phyloP scores from a whole-genome alignment of 164 flowering plant genomes.

The Litsea cubeba region DNA sequence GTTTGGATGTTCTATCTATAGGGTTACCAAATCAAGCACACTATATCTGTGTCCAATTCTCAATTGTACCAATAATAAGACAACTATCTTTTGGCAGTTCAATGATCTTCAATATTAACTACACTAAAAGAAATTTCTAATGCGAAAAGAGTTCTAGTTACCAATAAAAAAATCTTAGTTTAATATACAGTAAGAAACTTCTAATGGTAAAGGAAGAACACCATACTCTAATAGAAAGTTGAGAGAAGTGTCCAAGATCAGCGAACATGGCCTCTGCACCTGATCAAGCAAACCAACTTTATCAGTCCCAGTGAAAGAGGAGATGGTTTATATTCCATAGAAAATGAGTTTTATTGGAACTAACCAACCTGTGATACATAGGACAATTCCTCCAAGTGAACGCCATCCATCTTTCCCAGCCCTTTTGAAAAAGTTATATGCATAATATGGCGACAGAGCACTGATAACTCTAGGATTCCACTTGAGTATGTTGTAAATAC shows the following conservation, averaged over 20 bases:
- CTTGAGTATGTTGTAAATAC: constrained; percentile 52
- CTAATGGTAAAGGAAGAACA: background rate
- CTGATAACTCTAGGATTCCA: constrained; percentile 41
- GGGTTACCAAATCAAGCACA: background rate
- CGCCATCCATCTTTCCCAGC: constrained; percentile 51
- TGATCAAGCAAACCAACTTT: constrained; percentile 14
- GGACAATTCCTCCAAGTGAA: constrained; percentile 55
- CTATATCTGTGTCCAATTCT: background rate
- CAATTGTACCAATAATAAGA: background rate
- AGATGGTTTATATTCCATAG: background rate
- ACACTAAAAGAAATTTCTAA: background rate
- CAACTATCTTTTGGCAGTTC: background rate
- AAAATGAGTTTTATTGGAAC: background rate
- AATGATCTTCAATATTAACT: background rate
- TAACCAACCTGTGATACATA: constrained; percentile 54
- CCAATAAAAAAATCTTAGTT: background rate
- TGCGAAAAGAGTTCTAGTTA: background rate
- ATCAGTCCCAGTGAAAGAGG: background rate
- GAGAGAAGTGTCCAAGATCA: constrained; percentile 70
- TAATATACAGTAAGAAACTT: background rate
- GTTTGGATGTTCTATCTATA: background rate
- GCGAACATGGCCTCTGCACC: constrained; percentile 86
- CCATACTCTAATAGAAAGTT: constrained; percentile 46
- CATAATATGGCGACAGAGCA: constrained; percentile 54
- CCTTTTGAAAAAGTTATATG: constrained; percentile 36